phyloP scores from a whole-genome alignment of 345 rosid genomes.

The Linum usitatissimum region DNA sequence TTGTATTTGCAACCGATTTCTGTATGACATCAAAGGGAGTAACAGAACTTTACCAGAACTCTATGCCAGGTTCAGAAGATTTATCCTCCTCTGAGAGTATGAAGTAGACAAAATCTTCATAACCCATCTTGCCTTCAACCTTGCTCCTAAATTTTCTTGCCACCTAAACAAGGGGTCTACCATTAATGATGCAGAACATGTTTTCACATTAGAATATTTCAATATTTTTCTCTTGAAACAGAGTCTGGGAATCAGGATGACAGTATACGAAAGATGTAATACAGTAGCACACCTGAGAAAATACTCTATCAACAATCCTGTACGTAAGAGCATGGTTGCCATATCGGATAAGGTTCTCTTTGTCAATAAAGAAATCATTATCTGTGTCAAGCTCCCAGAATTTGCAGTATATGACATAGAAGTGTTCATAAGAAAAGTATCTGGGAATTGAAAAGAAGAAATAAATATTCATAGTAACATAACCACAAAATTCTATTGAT shows the following conservation, averaged over 20 bases:
- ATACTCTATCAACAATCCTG: conserved; percentile 2
- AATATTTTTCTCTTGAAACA: too few species aligned
- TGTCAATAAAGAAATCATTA: conserved; percentile 2
- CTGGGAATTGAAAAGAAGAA: background rate
- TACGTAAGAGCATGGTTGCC: conserved; percentile 1
- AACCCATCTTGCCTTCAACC: conserved; percentile 5
- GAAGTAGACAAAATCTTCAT: conserved; percentile 4
- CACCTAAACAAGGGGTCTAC: background rate
- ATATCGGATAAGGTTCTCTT: conserved; percentile 5
- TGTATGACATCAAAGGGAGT: background rate
- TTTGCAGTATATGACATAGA: conserved; percentile 4
- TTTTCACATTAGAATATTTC: background rate
- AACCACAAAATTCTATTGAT: too few species aligned
- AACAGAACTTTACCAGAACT: background rate
- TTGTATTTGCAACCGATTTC: too few species aligned
- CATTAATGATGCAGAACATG: background rate
- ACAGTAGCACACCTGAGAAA: background rate
- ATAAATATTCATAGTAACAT: too few species aligned
- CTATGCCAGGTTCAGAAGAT: background rate
- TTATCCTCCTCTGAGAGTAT: conserved; percentile 1
- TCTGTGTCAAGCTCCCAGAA: conserved; percentile 6
- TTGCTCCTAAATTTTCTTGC: conserved; percentile 2
- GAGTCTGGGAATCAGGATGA: background rate
- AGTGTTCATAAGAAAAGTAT: conserved; percentile 3
- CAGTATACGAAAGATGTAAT: too few species aligned